Evolutionary conservation across 345 rosid species (phyloP).

Genomic region (Murraya koenigii): DNA sequence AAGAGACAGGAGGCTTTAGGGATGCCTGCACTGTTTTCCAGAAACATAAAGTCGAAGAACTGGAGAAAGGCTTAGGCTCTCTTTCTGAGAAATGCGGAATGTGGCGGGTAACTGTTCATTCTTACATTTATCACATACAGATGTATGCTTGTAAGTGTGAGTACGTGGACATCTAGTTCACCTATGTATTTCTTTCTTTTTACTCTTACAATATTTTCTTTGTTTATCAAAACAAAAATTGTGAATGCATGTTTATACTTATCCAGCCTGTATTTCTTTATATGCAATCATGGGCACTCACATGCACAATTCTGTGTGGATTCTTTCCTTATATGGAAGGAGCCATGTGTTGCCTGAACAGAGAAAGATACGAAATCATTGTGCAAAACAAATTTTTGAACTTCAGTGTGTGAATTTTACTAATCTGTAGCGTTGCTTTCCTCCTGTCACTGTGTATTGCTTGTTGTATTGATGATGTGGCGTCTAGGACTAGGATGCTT

Average conservation of each 20-base stretch:
- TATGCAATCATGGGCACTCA: background rate
- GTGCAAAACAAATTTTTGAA: background rate
- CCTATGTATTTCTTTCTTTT: background rate
- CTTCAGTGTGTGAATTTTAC: background rate
- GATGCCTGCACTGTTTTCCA: constrained; percentile 71
- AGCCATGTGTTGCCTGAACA: background rate
- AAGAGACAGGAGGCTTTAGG: constrained; percentile 74
- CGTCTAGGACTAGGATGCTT: background rate
- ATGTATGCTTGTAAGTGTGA: background rate
- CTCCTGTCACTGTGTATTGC: background rate
- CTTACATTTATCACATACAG: background rate
- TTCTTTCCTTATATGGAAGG: background rate
- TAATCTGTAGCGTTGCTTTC: too few relatives aligned
- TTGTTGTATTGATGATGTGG: background rate
- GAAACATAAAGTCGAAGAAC: constrained; percentile 56
- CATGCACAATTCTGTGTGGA: background rate
- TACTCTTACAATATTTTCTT: background rate
- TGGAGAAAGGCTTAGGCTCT: constrained; percentile 60
- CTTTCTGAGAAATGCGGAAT: constrained; percentile 61
- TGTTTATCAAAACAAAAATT: background rate
- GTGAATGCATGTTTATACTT: background rate
- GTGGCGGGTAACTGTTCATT: constrained; percentile 54
- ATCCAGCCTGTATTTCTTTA: background rate
- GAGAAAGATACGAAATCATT: background rate
- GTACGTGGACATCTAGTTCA: background rate